Evolutionary conservation across 1,139 yeast species (phyloP).

Genomic region (Suhomyces guaymorum): DNA sequence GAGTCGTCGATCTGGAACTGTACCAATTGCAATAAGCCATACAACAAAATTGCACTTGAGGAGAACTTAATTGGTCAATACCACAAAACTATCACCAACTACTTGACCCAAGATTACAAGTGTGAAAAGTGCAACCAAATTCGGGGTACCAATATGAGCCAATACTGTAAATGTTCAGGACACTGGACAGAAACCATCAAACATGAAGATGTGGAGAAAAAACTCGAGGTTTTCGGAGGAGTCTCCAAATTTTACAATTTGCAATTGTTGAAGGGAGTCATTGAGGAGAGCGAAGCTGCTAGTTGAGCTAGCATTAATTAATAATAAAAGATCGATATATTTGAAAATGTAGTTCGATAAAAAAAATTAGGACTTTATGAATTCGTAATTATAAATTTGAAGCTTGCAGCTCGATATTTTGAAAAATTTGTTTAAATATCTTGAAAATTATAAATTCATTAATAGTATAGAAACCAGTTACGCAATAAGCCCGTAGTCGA

Average conservation of each 20-base stretch:
- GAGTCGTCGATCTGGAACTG: constrained; percentile 62
- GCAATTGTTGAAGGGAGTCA: constrained; percentile 53
- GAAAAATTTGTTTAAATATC: too few species aligned
- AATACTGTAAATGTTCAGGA: constrained; percentile 87
- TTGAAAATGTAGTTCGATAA: too few species aligned
- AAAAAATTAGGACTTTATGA: too few species aligned
- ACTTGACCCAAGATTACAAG: constrained; percentile 75
- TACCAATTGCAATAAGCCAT: constrained; percentile 61
- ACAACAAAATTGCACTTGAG: constrained; percentile 71
- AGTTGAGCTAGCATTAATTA: not conserved
- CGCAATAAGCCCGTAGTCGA: too few species aligned
- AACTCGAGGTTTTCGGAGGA: constrained; percentile 52
- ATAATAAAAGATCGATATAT: too few species aligned
- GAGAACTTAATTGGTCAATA: constrained; percentile 73
- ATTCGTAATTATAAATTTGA: too few species aligned
- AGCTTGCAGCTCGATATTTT: too few species aligned
- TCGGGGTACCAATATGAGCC: constrained; percentile 68
- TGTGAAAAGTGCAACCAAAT: constrained; percentile 76
- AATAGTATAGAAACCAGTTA: too few species aligned
- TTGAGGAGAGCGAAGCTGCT: constrained; percentile 29
- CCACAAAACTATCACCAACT: constrained; percentile 55
- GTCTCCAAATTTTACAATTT: constrained; percentile 65
- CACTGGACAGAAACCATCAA: constrained; percentile 66
- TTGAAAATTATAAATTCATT: too few species aligned
- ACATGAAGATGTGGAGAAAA: constrained; percentile 44